Evolutionary conservation across 176 grass and related monocot genomes (phyloP), one percentile per base, ranked within the genome.

Genomic region (Typha latifolia): DNA sequence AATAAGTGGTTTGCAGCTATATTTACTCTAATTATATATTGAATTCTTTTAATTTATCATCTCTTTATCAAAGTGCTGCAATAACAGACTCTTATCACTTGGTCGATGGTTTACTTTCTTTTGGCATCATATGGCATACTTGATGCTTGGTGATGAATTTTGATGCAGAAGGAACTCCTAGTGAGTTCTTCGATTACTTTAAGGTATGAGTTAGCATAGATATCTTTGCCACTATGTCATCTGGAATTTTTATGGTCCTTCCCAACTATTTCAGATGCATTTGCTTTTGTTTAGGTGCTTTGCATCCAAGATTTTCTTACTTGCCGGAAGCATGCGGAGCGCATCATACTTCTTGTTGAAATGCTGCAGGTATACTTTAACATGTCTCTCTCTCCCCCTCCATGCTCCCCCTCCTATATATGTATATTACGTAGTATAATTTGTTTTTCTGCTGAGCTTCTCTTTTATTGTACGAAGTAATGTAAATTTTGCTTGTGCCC

Each of bases 311-410:
- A 89, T 53, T 99, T 99, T 79, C 84, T 99, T 64, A 99, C 95
- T 70, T 93, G 89, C 62, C 86, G 89, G 15, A 99, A 99, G 81
- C 95, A 99, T 56, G 95, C 86, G 71, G 89, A 94, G 74, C 95
- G 89, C 49, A 75, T 99, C 77, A 99, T 99, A 84, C 89, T 99
- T 71, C 95, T 99, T 61, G 95, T 87, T 34, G 89, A 99, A 82
- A 99, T 99, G 95, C 80, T 99, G 66, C 86, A 99, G 95, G 95
- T n/a, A n/a, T n/a, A n/a, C n/a, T n/a, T n/a, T 99, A 81, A 83
- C 49, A 15, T 37, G n/a, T 47, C 15, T 32, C 12, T 32, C 47
- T 62, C 56, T 65, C 5, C 24, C 24, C 24, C 24, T 26, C 24
- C 0, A 4, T 7, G 5, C 34, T 37, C 34, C 34, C 34, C 34